Base-by-base conservation (phyloP, 2,329 filamentous ascomycete genomes). In the Hypoxylon sp. region DNA sequence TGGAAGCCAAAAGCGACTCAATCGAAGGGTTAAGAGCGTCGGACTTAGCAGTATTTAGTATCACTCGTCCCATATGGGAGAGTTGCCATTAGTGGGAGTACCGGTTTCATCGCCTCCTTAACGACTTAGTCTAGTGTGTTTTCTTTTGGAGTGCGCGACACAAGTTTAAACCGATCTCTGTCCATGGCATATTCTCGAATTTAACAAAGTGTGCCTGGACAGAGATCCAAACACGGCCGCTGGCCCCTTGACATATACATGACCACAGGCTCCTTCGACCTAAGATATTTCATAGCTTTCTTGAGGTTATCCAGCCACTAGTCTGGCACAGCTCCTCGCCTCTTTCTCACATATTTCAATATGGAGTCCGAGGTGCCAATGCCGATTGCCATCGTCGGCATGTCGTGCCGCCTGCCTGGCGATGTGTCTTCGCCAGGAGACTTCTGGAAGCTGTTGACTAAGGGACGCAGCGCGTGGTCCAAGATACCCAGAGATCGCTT, bases 381-480 rank as follows among this genome's bases (percentile, higher is more conserved):
- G 66, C 69, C 63, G 10, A 87, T 92, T 74, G 90, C 90, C 69
- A 91, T 92, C 66, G 86, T 92, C 48, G 89, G 89, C 68, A 89
- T 91, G 83, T 86, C 90, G 50, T 89, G 90, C 71, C 84, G 90
- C 55, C 90, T 90, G 75, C 90, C 90, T 10, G 79, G 87, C 39
- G 72, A 74, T 63, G 87, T 89, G 66, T 85, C 86, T 19, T 86
- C 84, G 72, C 84, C 86, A 51, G 87, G 91, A 42, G 83, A 84
- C 33, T 87, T 92, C 57, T 93, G 91, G 91, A 86, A 92, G 35
- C 81, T 93, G 1, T 82, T 94, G 8, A 85, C 88, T 72, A 85
- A 89, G 70, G 91, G 91, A 11, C 83, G 90, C 0, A 91, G 93
- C 76, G 89, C 91, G 11, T 89, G 91, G 75, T 82, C 84, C 44